A percentile compares a stretch with the other conserved stretches of the same genome.
Evolutionary conservation across 371 early-diverging fungal species (phyloP).

Genomic region (Mucor indicus): DNA sequence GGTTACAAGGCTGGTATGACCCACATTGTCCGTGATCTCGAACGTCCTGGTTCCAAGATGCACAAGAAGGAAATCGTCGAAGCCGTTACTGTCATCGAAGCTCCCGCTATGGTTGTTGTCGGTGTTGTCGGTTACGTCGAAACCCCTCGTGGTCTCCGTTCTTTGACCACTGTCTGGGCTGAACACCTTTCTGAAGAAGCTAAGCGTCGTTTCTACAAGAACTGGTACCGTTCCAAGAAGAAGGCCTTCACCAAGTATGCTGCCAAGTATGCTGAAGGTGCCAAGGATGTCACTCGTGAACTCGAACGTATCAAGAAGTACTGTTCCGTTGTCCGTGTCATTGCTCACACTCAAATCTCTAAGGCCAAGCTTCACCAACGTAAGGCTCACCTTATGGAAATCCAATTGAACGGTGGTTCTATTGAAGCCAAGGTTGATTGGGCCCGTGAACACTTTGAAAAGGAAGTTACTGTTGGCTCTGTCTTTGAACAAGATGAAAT

Average conservation of each 20-base stretch:
- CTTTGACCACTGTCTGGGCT: slow-evolving; percentile 98
- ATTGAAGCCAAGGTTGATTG: slow-evolving; percentile 98
- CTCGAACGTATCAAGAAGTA: slow-evolving; percentile 99
- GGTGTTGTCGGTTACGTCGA: slow-evolving; percentile 99
- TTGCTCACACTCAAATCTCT: slow-evolving; percentile 98
- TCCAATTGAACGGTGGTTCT: slow-evolving; percentile 99
- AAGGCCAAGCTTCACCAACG: slow-evolving; percentile 96
- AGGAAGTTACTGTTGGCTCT: slow-evolving; percentile 87
- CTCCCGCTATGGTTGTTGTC: slow-evolving; percentile 97
- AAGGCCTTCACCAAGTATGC: slow-evolving; percentile 99
- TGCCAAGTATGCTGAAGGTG: slow-evolving; percentile 92
- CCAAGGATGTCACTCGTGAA: slow-evolving; percentile 89
- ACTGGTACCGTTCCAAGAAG: slow-evolving; percentile 99
- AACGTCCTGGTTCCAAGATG: slow-evolving; percentile 97
- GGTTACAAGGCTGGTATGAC: slow-evolving; percentile 99
- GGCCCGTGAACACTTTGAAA: slow-evolving; percentile 97
- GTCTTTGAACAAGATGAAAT: slow-evolving; percentile 98
- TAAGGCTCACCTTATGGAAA: slow-evolving; percentile 99
- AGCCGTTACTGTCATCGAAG: slow-evolving; percentile 99
- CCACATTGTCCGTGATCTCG: slow-evolving; percentile 98
- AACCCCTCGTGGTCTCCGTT: slow-evolving; percentile 97
- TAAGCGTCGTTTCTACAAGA: slow-evolving; percentile 99
- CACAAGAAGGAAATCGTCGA: slow-evolving; percentile 99
- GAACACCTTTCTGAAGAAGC: slow-evolving; percentile 98
- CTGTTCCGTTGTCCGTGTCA: slow-evolving; percentile 97